A percentile compares a stretch with the other conserved stretches of the same genome.
Evolutionary conservation across 306 rosid genomes (phyloP).

Genomic region (Corylus americana): DNA sequence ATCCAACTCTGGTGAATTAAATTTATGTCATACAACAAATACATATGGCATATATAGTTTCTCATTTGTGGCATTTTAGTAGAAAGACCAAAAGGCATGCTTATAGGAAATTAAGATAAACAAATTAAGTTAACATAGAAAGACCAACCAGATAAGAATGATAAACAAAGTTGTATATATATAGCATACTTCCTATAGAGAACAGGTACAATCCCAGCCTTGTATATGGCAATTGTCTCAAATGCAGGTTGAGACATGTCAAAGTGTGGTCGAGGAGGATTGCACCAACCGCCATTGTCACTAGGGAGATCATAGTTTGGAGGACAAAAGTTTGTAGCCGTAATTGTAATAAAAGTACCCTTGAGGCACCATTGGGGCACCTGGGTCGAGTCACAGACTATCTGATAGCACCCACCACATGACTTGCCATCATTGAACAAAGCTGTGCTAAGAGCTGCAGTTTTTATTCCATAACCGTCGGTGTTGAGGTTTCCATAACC

Average conservation of each 20-base stretch:
- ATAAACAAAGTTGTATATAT: not conserved
- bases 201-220: slow-evolving; percentile 58
- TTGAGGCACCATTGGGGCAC: slow-evolving; percentile 62
- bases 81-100: not conserved
- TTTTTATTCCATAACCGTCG: slow-evolving; percentile 57
- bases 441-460: slow-evolving; percentile 67
- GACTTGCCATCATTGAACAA: slow-evolving; percentile 59
- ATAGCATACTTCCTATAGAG: slow-evolving; percentile 41
- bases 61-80: too few species aligned
- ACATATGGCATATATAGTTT: too few species aligned
- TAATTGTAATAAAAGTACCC: slow-evolving; percentile 52
- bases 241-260: slow-evolving; percentile 70
- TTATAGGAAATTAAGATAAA: not conserved
- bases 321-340: slow-evolving; percentile 78
- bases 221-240: slow-evolving; percentile 48
- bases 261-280: slow-evolving; percentile 64
- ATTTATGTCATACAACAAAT: too few species aligned
- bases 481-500: slow-evolving; percentile 60
- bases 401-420: slow-evolving; percentile 71
- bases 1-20: slow-evolving; percentile 41
- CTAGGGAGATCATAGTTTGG: slow-evolving; percentile 50
- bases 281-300: slow-evolving; percentile 71
- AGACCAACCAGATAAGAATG: not conserved
- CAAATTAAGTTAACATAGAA: not conserved
- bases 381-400: slow-evolving; percentile 46